Evolutionary conservation across 1,139 yeast genomes (phyloP).

Genomic region (Zygosaccharomyces sapae): DNA sequence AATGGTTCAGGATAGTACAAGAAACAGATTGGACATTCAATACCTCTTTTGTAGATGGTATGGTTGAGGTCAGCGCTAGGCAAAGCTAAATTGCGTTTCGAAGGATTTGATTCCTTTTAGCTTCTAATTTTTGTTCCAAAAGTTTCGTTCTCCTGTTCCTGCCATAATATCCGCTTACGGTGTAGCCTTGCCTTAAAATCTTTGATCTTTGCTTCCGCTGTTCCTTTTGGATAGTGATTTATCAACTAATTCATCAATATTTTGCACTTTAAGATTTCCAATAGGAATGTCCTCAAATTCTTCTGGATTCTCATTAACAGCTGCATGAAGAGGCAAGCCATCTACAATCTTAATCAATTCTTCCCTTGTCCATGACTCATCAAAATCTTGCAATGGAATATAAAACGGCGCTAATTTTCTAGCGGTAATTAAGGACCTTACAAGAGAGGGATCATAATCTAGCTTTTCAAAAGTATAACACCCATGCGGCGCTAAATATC

Average conservation of each 20-base stretch:
- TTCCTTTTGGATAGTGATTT: constrained; percentile 45
- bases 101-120: constrained; percentile 21
- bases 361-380: constrained; percentile 68
- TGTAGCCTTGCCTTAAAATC: constrained; percentile 46
- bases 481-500: constrained; percentile 81
- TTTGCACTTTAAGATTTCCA: constrained; percentile 41
- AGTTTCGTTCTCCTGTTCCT: constrained; percentile 49
- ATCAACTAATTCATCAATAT: constrained; percentile 44
- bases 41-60: constrained; percentile 56
- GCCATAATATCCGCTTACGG: constrained; percentile 47
- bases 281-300: constrained; percentile 47
- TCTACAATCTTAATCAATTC: constrained; percentile 57
- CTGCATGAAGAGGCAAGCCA: constrained; percentile 55
- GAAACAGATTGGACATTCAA: constrained; percentile 94
- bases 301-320: constrained; percentile 47
- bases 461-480: constrained; percentile 68
- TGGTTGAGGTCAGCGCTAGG: constrained; percentile 45
- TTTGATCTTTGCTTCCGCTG: constrained; percentile 52
- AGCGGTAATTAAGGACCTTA: constrained; percentile 58
- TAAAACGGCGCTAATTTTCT: constrained; percentile 84
- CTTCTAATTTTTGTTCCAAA: constrained; percentile 41
- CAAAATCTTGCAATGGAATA: constrained; percentile 81
- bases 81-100: constrained; percentile 21
- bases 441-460: constrained; percentile 70
- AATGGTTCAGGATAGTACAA: constrained; percentile 74